These are phyloP conservation scores for Boletales sp. DNA, from an alignment of 768 basidiomycete species.

Conservation along the genomic window DNA sequence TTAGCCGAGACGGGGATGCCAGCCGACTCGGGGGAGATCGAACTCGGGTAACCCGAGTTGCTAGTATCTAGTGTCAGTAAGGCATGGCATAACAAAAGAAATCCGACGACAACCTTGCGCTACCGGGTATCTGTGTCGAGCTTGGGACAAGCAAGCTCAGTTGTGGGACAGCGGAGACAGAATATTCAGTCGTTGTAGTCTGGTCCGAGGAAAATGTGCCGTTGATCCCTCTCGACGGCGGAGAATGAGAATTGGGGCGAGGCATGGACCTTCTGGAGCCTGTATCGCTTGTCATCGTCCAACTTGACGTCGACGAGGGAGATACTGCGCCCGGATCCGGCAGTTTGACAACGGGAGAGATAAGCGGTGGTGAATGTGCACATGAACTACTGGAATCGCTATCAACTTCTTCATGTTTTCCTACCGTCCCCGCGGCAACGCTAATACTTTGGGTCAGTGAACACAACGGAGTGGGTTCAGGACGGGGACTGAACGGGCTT, in stretches of 20 bases:
- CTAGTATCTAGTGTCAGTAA: constrained; percentile 13
- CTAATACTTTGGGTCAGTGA: constrained; percentile 18
- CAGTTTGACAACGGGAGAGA: constrained; percentile 28
- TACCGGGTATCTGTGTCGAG: constrained; percentile 6
- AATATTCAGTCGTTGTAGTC: constrained; percentile 6
- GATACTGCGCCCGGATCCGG: constrained; percentile 24
- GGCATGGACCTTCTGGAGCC: constrained; percentile 15
- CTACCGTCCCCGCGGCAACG: not conserved
- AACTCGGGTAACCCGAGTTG: constrained; percentile 25
- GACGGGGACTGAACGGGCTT: constrained; percentile 30
- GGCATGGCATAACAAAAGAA: not conserved
- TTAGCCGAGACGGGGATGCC: constrained; percentile 29
- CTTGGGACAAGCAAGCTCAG: constrained; percentile 28
- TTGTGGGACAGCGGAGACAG: constrained; percentile 12
- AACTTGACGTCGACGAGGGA: constrained; percentile 24
- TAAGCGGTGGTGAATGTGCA: constrained; percentile 25
- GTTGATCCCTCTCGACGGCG: constrained; percentile 8
- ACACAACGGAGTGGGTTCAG: constrained; percentile 16
- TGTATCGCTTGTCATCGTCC: constrained; percentile 26
- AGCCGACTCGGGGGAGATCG: constrained; percentile 33
- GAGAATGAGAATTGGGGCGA: constrained; percentile 4
- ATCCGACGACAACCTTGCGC: constrained; percentile 13
- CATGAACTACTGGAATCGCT: constrained; percentile 23
- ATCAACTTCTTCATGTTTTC: constrained; percentile 11
- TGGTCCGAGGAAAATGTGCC: constrained; percentile 6